These are phyloP conservation scores for Dioscorea alata DNA, from an alignment of 106 monocot genomes.

Conservation along the genomic window DNA sequence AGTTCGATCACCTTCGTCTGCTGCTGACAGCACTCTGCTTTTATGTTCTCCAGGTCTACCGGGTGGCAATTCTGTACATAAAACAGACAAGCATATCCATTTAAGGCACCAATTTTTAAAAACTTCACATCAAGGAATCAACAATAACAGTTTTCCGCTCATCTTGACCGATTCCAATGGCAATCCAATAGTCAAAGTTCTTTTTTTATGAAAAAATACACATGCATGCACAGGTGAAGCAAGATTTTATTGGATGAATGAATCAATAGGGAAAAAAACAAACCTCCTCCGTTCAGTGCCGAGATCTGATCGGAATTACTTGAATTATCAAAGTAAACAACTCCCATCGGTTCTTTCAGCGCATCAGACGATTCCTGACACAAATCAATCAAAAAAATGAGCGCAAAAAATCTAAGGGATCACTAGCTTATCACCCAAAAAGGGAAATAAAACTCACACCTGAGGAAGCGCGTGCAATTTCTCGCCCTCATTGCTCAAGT, in stretches of 20 bases:
- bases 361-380: constrained; percentile 24
- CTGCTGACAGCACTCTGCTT: constrained; percentile 34
- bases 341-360: constrained; percentile 31
- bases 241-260: background rate
- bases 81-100: background rate
- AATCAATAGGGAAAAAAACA: background rate
- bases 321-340: constrained; percentile 18
- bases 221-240: too few species aligned
- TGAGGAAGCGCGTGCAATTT: constrained; percentile 14
- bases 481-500: constrained; percentile 8
- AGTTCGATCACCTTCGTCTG: background rate
- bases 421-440: background rate
- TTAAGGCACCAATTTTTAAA: background rate
- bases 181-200: too few species aligned
- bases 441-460: background rate
- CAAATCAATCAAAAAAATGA: background rate
- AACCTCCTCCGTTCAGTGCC: constrained; percentile 14
- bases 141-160: background rate
- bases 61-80: constrained; percentile 9
- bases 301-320: constrained; percentile 24
- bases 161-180: background rate
- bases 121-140: background rate
- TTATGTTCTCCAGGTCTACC: constrained; percentile 23
- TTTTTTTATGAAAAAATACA: too few species aligned
- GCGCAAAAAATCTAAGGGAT: background rate